phyloP scores from a whole-genome alignment of 768 basidiomycete species.

The Boletus eberwhitei region DNA sequence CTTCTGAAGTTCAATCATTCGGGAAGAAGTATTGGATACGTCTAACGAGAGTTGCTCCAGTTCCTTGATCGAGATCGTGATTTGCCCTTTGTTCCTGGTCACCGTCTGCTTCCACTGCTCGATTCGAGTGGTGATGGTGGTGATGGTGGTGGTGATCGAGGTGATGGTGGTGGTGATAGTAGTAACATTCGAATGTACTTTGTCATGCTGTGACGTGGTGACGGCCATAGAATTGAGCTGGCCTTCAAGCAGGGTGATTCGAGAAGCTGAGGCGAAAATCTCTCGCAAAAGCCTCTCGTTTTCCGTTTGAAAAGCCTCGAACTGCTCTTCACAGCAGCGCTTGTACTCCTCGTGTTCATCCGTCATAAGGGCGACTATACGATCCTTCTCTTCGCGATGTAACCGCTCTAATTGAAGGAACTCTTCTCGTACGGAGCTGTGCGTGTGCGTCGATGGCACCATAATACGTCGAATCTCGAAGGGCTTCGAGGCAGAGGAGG shows the following conservation, averaged over 20 bases:
- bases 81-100: neutral
- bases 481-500: neutral
- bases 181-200: neutral
- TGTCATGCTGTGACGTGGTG: too few species aligned
- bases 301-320: neutral
- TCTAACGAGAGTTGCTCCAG: slow-evolving; percentile 3
- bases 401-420: neutral
- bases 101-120: neutral
- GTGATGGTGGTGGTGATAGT: neutral
- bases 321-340: neutral
- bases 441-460: neutral
- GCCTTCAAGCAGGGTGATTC: neutral
- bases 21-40: neutral
- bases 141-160: neutral
- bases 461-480: neutral
- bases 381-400: slow-evolving; percentile 3
- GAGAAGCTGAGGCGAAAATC: neutral
- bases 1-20: neutral
- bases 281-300: neutral
- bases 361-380: neutral
- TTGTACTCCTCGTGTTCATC: neutral
- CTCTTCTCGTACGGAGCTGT: neutral
- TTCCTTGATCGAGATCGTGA: slow-evolving; percentile 1
- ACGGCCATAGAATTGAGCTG: neutral
- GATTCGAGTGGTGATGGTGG: neutral